Evolutionary conservation across 2,329 filamentous ascomycete genomes (phyloP).

Genomic region (Penicillium janthinellum): DNA sequence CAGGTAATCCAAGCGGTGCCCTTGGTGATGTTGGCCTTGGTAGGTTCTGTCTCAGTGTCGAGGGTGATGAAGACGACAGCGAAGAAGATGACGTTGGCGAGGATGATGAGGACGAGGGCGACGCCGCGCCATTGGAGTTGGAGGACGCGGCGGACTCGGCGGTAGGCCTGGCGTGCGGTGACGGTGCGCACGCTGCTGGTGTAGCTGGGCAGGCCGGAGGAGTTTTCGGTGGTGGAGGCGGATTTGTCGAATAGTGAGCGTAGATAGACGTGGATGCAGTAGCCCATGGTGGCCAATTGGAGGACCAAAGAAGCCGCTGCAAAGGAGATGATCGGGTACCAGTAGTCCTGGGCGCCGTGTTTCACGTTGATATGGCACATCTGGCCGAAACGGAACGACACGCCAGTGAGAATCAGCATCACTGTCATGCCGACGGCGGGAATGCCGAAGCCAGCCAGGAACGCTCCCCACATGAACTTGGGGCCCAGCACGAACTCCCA

Average conservation of each 20-base stretch:
- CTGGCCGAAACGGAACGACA: constrained; percentile 89
- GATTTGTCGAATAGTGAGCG: constrained; percentile 75
- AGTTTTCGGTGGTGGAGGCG: constrained; percentile 58
- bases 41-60: constrained; percentile 67
- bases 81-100: constrained; percentile 92
- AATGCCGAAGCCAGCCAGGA: constrained; percentile 80
- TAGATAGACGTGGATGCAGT: constrained; percentile 94
- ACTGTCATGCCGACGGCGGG: constrained; percentile 73
- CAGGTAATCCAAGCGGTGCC: constrained; percentile 71
- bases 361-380: constrained; percentile 94
- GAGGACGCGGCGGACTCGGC: constrained; percentile 81
- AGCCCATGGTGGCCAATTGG: constrained; percentile 81
- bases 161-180: constrained; percentile 83
- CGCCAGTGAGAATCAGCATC: constrained; percentile 81
- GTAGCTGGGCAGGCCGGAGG: constrained; percentile 74
- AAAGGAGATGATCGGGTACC: constrained; percentile 84
- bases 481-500: constrained; percentile 91
- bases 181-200: constrained; percentile 74
- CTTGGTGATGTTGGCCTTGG: constrained; percentile 57
- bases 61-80: constrained; percentile 87
- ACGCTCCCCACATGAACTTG: constrained; percentile 84
- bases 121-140: constrained; percentile 94
- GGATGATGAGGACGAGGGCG: constrained; percentile 83
- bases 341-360: constrained; percentile 80
- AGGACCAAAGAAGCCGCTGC: constrained; percentile 74